These are phyloP conservation scores for Dendrobium catenatum DNA, from an alignment of 106 monocot genomes.

Conservation along the genomic window DNA sequence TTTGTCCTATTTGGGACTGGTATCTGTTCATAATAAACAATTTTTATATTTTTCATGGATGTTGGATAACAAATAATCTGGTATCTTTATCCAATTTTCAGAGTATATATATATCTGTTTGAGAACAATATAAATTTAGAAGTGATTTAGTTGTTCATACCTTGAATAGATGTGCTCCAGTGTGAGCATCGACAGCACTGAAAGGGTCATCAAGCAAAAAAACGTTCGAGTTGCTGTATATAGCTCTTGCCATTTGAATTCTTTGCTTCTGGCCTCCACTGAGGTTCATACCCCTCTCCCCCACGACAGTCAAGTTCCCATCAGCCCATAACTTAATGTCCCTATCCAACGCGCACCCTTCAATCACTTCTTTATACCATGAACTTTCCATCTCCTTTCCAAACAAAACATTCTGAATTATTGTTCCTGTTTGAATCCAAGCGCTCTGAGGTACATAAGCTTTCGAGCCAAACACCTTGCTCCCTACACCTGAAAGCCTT, in stretches of 20 bases:
- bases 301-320: constrained; percentile 62
- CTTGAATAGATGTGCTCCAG: constrained; percentile 76
- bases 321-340: constrained; percentile 49
- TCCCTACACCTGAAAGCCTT: constrained; percentile 25
- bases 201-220: constrained; percentile 85
- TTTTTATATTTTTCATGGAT: too few relatives aligned
- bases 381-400: constrained; percentile 53
- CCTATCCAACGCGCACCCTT: constrained; percentile 65
- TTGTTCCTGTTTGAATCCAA: constrained; percentile 78
- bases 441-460: constrained; percentile 79
- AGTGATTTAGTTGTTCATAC: constrained; percentile 15
- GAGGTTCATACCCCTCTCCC: constrained; percentile 73
- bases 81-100: too few relatives aligned
- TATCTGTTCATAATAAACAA: too few relatives aligned
- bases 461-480: constrained; percentile 36
- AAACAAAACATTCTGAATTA: constrained; percentile 74
- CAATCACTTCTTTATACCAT: constrained; percentile 48
- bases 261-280: constrained; percentile 97
- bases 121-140: not conserved
- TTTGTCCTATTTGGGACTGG: too few relatives aligned
- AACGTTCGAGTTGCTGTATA: constrained; percentile 61
- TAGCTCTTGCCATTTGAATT: constrained; percentile 84
- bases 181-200: constrained; percentile 95
- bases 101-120: too few relatives aligned
- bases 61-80: too few relatives aligned